Conservation (phyloP, 139 green algal genomes). For the Chlorella sorokiniana region DNA sequence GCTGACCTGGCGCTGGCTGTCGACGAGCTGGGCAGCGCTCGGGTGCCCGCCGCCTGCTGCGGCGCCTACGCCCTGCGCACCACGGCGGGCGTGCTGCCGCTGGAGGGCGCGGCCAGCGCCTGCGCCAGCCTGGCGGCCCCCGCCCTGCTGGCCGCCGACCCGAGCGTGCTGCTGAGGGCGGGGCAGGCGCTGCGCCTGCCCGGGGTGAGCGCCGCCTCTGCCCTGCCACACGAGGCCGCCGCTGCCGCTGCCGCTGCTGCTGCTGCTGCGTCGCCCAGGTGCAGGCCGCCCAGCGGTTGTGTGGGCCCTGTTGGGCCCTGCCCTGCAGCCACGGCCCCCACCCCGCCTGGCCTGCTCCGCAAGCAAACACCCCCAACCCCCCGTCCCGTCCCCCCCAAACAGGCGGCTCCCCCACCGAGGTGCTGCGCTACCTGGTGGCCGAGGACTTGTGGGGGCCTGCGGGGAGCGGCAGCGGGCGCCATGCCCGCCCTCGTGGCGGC, state of each 20-base stretch:
- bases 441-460: slow-evolving; percentile 40
- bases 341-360: too few species aligned
- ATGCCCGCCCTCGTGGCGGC: slow-evolving; percentile 36
- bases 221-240: background rate
- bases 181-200: slow-evolving; percentile 40
- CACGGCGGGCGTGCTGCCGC: slow-evolving; percentile 32
- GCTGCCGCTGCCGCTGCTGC: background rate
- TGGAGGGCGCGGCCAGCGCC: slow-evolving; percentile 14
- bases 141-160: slow-evolving; percentile 20
- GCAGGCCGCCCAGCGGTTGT: too few species aligned
- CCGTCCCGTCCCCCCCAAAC: background rate
- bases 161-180: slow-evolving; percentile 12
- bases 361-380: background rate
- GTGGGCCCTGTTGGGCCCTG: too few species aligned
- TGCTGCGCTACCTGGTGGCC: slow-evolving; percentile 43
- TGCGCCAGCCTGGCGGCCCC: slow-evolving; percentile 19
- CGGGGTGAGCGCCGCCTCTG: background rate
- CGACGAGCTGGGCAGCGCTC: slow-evolving; percentile 36
- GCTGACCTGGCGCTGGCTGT: slow-evolving; percentile 29
- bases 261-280: too few species aligned
- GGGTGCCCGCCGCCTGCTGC: slow-evolving; percentile 28
- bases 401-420: slow-evolving; percentile 1
- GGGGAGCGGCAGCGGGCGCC: background rate
- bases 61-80: slow-evolving; percentile 35
- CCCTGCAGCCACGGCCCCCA: too few species aligned